Base-by-base conservation (phyloP, 2,329 filamentous ascomycete genomes). In the Nemania sp. region DNA sequence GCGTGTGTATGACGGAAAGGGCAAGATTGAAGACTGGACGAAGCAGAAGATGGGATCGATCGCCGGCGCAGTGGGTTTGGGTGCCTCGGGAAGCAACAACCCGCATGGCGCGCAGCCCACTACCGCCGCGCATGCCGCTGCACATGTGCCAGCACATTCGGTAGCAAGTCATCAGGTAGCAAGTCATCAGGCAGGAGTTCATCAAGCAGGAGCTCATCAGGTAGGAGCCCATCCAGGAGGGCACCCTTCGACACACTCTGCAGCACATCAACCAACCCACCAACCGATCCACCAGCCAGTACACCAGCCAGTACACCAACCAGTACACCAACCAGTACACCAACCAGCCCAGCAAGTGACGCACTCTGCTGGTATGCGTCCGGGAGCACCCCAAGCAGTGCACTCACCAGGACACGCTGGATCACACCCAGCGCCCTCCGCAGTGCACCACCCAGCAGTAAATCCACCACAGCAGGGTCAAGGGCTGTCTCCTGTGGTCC, bases 11-110 rank as follows among this genome's bases (percentile, higher is more conserved):
- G 54, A 60, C 5, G 57, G 57, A 3, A 60, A 52, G 52, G 56
- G 50, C 11, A 61, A 60, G 37, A 44, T 61, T 11, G 47, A 45
- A 31, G 49, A 50, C 14, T 61, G 59, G 59, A 50, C 51, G n/a
- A 57, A 57, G 54, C 39, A 49, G 33, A 61, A 57, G 42, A 54
- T 61, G 39, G 59, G 31, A 2, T 57, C 54, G 1, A 31, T 61
- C 2, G 51, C 53, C 1, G 50, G 53, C 2, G 34, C 39, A 7
- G 44, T 52, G 3, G 58, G 49, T 2, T 37, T 54, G 5, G 33
- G 24, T n/a, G 22, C 44, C 12, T 17, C 41, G 3, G 48, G 43
- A 17, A 31, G 11, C 22, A 33, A 42, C 12, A 54, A 57, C 28
- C 12, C 28, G 7, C 36, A 56, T 37, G 49, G 23, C 14, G 37